These are phyloP conservation scores for Cyberlindnera mycetangii DNA, from an alignment of 805 yeast species.

Conservation along the genomic window DNA sequence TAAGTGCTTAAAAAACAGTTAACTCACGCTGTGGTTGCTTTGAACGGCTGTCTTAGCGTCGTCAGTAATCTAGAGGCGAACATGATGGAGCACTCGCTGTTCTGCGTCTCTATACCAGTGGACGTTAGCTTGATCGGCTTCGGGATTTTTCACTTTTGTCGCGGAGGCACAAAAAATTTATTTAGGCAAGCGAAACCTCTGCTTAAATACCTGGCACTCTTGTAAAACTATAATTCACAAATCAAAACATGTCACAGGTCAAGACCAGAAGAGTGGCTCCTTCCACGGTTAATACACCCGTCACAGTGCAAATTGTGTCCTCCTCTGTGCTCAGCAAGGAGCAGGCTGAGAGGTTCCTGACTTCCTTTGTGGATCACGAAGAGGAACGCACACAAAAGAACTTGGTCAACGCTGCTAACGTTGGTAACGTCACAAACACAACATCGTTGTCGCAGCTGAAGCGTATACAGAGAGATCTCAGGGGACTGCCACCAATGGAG, in stretches of 20 bases:
- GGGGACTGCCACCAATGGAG: conserved; percentile 71
- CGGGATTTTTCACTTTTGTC: not conserved
- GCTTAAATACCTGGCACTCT: not conserved
- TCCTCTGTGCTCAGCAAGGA: conserved; percentile 32
- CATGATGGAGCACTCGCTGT: conserved; percentile 2
- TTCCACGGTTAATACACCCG: conserved; percentile 27
- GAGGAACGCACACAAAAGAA: conserved; percentile 20
- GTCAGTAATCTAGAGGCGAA: conserved; percentile 12
- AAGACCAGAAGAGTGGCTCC: conserved; percentile 22
- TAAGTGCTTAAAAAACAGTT: too few species aligned
- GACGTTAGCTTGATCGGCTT: too few species aligned
- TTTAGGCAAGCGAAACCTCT: not conserved
- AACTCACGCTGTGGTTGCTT: conserved; percentile 10
- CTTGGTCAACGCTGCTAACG: conserved; percentile 21
- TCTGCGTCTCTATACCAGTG: not conserved
- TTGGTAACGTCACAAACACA: conserved; percentile 22
- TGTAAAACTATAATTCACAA: not conserved
- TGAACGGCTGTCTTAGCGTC: conserved; percentile 7
- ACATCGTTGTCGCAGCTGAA: conserved; percentile 53
- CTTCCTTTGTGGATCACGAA: conserved; percentile 37
- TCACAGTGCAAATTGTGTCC: conserved; percentile 19
- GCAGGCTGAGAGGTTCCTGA: conserved; percentile 44
- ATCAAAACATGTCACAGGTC: conserved; percentile 11
- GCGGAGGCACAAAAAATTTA: conserved; percentile 8
- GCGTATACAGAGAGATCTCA: conserved; percentile 72